Percentiles rank a stretch among this genome's conserved stretches.
phyloP scores from a whole-genome alignment of 306 rosid genomes.

The Sechiopsis laciniata region DNA sequence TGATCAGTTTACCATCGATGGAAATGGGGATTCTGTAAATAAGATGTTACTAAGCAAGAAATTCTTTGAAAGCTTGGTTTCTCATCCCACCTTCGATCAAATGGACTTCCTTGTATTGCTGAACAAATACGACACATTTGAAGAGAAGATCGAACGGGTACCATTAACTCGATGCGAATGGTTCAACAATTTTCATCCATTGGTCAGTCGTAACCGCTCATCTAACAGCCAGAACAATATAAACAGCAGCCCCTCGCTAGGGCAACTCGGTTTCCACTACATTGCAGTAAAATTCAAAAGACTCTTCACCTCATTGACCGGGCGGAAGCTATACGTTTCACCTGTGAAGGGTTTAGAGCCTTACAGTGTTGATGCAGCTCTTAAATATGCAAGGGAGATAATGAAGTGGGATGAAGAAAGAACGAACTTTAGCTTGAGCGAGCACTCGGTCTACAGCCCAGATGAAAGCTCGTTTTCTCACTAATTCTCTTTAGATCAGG shows the following conservation, averaged over 20 bases:
- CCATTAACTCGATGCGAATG: conserved; percentile 69
- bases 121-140: conserved; percentile 74
- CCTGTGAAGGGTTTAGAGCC: conserved; percentile 72
- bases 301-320: conserved; percentile 66
- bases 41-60: conserved; percentile 70
- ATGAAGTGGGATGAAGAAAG: conserved; percentile 85
- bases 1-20: conserved; percentile 62
- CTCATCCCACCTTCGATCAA: conserved; percentile 82
- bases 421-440: conserved; percentile 68
- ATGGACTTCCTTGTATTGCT: conserved; percentile 82
- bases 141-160: conserved; percentile 64
- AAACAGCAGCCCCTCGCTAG: conserved; percentile 57
- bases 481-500: conserved; percentile 29
- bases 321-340: conserved; percentile 70
- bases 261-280: conserved; percentile 66
- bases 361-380: conserved; percentile 66
- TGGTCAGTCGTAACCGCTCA: conserved; percentile 49
- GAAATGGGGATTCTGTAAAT: conserved; percentile 56
- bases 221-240: conserved; percentile 39
- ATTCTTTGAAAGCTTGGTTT: conserved; percentile 72
- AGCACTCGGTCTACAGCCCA: conserved; percentile 66
- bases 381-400: conserved; percentile 82
- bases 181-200: conserved; percentile 78
- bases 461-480: conserved; percentile 70
- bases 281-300: conserved; percentile 86